These are phyloP conservation scores for Eimeria maxima DNA, from an alignment of 169 alveolate species.

Conservation along the genomic window DNA sequence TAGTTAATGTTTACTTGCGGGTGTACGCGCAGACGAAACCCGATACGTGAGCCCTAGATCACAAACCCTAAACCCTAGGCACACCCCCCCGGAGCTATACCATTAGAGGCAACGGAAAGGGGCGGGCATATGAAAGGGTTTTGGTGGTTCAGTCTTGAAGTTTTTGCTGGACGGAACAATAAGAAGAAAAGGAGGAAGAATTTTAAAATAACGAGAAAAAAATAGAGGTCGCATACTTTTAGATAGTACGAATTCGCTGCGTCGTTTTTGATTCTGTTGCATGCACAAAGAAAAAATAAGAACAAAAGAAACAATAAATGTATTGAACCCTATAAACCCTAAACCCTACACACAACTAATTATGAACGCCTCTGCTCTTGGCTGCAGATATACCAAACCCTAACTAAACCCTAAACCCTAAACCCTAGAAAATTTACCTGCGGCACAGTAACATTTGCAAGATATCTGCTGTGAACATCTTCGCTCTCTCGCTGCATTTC, in stretches of 20 bases:
- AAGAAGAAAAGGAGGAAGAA: constrained; percentile 36
- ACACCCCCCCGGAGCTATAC: no score
- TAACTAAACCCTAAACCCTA: neutral
- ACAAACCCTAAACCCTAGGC: no score
- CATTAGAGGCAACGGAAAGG: neutral
- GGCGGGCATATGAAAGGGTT: neutral
- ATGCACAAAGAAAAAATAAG: no score
- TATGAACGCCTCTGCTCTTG: no score
- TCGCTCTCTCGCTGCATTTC: constrained; percentile 92
- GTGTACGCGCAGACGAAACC: no score
- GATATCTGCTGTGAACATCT: constrained; percentile 91
- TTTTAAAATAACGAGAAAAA: constrained; percentile 49
- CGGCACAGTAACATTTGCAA: constrained; percentile 86
- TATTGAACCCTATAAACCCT: constrained; percentile 10
- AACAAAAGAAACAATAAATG: neutral
- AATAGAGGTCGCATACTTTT: constrained; percentile 44
- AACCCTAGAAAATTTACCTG: constrained; percentile 80
- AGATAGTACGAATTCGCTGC: constrained; percentile 51
- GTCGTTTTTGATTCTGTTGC: constrained; percentile 35
- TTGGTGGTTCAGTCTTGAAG: constrained; percentile 24
- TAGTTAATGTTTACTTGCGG: no score
- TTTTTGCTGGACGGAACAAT: constrained; percentile 31
- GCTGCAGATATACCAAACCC: no score
- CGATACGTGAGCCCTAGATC: no score
- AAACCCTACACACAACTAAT: neutral